Base-by-base conservation (phyloP, 306 rosid genomes). In the Acacia acuminata region DNA sequence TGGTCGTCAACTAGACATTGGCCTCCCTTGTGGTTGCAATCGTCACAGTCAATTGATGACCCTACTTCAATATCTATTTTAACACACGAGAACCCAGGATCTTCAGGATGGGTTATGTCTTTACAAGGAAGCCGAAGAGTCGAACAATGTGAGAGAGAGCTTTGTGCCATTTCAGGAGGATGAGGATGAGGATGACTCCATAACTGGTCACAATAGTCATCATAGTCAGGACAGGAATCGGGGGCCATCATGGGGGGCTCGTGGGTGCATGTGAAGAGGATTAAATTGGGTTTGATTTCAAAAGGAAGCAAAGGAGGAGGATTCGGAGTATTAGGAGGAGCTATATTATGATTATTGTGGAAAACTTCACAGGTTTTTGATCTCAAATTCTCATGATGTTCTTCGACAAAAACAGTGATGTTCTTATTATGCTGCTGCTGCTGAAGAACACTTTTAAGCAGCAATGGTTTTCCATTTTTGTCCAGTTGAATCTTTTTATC, bases 1-100 rank as follows among this genome's bases (percentile, higher is more conserved):
- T 78, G 53, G 17, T 0, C 15, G 78, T 75, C 69, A 53, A 84
- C 77, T 9, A n/a, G 60, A 56, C 90, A 87, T 36, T 24, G 90
- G 47, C 85, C 88, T 82, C 85, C 58, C 19, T 0, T 63, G 14
- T 13, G 71, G 44, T 80, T 61, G 75, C 87, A 88, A 3, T 38
- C 0, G 2, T 63, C n/a, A 75, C 89, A 88, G 0, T 78, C 78
- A 20, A 38, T 10, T 7, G 87, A 81, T 14, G 81, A 24, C 19
- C 4, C 7, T 3, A 85, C 71, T 74, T 81, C 3, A 70, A 85
- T 8, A 14, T 4, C 47, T 42, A 83, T 30, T 47, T 81, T 30
- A 74, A 44, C 68, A 69, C 82, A 67, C 58, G 86, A 30, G 77
- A 85, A 75, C 2, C 84, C 17, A 63, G 65, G 43, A 22, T 71